These are phyloP conservation scores for Penicillium pancosmium DNA, from an alignment of 495 filamentous ascomycete genomes.

Conservation along the genomic window DNA sequence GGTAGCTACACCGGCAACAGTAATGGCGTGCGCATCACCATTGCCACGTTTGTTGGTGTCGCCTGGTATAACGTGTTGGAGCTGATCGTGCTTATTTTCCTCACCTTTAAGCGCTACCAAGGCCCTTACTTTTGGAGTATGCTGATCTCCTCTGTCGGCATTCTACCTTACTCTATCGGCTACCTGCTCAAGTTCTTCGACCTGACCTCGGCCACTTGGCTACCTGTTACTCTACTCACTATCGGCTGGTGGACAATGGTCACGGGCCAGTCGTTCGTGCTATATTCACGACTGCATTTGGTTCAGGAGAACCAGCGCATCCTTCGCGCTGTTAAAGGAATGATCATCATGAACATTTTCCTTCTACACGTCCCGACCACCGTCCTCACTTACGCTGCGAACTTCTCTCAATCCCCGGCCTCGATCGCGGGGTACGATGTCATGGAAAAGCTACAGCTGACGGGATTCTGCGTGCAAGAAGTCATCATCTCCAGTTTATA, in stretches of 20 bases:
- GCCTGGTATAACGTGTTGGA: conserved; percentile 44
- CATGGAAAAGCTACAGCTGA: conserved; percentile 35
- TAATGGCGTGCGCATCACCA: conserved; percentile 36
- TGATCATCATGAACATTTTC: conserved; percentile 41
- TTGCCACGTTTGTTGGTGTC: conserved; percentile 40
- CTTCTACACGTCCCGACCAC: conserved; percentile 40
- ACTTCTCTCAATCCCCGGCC: conserved; percentile 20
- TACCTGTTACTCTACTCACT: conserved; percentile 36
- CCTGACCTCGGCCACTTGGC: conserved; percentile 29
- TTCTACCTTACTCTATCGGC: conserved; percentile 36
- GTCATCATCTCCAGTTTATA: conserved; percentile 34
- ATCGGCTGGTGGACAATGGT: conserved; percentile 47
- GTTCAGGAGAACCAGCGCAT: conserved; percentile 31
- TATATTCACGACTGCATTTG: conserved; percentile 46
- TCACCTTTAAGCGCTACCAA: conserved; percentile 41
- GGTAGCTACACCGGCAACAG: conserved; percentile 32
- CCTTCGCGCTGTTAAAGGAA: conserved; percentile 31
- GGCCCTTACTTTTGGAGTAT: conserved; percentile 50
- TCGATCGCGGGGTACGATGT: conserved; percentile 29
- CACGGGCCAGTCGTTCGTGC: conserved; percentile 43
- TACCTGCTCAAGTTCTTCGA: conserved; percentile 43
- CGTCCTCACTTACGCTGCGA: conserved; percentile 34
- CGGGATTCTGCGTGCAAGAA: conserved; percentile 35
- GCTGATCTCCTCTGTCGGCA: conserved; percentile 37
- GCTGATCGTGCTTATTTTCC: conserved; percentile 43